Base-by-base conservation (phyloP, 164 flowering plant species). In the Vitis rotundifolia region DNA sequence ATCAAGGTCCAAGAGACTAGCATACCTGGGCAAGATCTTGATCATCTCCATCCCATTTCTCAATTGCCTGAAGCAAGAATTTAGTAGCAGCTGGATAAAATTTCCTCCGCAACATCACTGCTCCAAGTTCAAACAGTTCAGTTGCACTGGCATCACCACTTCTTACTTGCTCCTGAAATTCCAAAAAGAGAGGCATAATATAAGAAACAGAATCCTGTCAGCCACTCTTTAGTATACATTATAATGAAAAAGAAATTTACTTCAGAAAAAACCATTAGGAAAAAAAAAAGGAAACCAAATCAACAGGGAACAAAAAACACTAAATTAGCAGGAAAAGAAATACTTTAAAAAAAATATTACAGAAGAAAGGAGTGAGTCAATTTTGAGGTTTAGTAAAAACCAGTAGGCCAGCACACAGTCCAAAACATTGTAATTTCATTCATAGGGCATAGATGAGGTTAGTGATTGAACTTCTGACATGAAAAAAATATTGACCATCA, bases 111-210 rank as follows among this genome's bases (percentile, higher is more conserved):
- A 94, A 72, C 98, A 94, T 94, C 65, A 94, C 98, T 9, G 98
- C 98, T 70, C 98, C 98, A 60, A 94, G 95, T 81, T 94, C 98
- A 84, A 94, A 94, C 11, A 77, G 71, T 74, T 76, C 98, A 4
- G 93, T 89, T 49, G 97, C 94, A 81, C 79, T 86, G n/a, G 93
- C 95, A 84, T 89, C 97, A 69, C 98, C 98, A 80, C 98, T 94
- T 78, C 98, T 80, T 61, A 94, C 97, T 75, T 92, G 97, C 79
- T 94, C 98, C 98, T 94, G 78, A 73, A 64, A 73, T 63, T 58
- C 18, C 13, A 75, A 9, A 67, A 65, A 22, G 11, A 68, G 26
- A 22, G 26, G 18, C 55, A 37, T 58, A 26, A 14, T 59, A 47
- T 37, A 62, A 53, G 16, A 16, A 64, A 58, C 44, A 55, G 12